Conservation (phyloP, 225 moss, liverwort and hornwort species). For the Pleurozium schreberi region DNA sequence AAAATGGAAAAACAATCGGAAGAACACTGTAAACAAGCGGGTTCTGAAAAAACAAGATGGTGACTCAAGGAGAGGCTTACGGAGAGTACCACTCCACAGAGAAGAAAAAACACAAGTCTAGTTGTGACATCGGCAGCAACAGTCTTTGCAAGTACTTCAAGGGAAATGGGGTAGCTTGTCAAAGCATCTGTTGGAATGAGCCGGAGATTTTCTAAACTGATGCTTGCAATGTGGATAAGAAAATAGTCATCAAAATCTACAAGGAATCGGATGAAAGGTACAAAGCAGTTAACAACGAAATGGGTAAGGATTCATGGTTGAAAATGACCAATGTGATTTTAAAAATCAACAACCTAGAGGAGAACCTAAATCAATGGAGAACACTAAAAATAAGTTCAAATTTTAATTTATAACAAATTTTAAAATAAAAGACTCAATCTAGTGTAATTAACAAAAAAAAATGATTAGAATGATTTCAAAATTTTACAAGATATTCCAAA, state of each 20-base stretch:
- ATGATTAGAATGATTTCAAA: too few relatives aligned
- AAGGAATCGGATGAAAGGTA: background rate
- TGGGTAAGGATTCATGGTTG: background rate
- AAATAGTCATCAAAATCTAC: background rate
- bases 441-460: too few relatives aligned
- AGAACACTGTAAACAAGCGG: background rate
- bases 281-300: background rate
- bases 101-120: constrained; percentile 64
- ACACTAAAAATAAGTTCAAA: too few relatives aligned
- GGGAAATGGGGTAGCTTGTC: constrained; percentile 44
- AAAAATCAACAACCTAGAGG: background rate
- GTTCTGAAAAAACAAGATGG: background rate
- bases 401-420: too few relatives aligned
- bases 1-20: background rate
- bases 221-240: constrained; percentile 47
- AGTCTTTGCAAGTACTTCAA: constrained; percentile 23
- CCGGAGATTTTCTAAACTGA: constrained; percentile 40
- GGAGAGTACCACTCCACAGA: constrained; percentile 55
- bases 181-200: constrained; percentile 42
- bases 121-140: constrained; percentile 50
- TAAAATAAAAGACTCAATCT: too few relatives aligned
- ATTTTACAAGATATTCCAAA: too few relatives aligned
- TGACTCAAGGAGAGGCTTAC: background rate
- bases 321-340: background rate
- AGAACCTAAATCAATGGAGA: background rate